Evolutionary conservation across 2,329 filamentous ascomycete genomes (phyloP), one percentile per base, ranked within the genome.

Genomic region (Diaporthe capsici): DNA sequence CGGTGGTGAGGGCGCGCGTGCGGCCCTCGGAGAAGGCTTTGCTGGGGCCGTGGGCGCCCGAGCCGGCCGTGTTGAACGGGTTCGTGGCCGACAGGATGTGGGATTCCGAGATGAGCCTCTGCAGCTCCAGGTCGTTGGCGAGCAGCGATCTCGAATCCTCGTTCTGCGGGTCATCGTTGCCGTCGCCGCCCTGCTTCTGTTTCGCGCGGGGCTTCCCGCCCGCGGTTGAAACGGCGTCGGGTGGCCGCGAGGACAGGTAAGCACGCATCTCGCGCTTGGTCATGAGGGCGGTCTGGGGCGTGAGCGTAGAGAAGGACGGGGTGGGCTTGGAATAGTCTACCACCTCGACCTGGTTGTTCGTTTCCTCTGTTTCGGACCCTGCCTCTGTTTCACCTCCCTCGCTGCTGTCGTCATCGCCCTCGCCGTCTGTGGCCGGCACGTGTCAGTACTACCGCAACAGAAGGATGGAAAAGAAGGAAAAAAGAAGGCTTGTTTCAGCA

Each of bases 91-190:
- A 86, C 75, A 98, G 92, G 76, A 98, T 92, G 84, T 98, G 95
- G 0, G 96, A 98, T 88, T 99, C 97, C 79, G 93, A 90, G 75
- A 99, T 91, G 55, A 99, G 92, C 63, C 95, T 93, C 83, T 98
- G 96, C 20, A 99, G 92, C 53, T 95, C 96, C 72, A 98, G 92
- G 83, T 98, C 97, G 84, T 98, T 96, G 83, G 96, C 95, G 25
- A 98, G 89, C 77, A 98, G 94, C 15, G 90, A 90, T 78, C 88
- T 88, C 71, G 89, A 89, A 81, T 93, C 90, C 81, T 93, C 91
- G 76, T 88, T 84, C 42, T 87, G 78, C 82, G 84, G 49, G 80
- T 80, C 75, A 78, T 73, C 58, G 82, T 65, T 76, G 81, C 31
- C 78, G 78, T 74, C 71, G 79, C 34, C 53, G 80, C 76, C 65